Conservation (phyloP, 352 stramenopile genomes). For the Globisporangium rhizosaccharum region DNA sequence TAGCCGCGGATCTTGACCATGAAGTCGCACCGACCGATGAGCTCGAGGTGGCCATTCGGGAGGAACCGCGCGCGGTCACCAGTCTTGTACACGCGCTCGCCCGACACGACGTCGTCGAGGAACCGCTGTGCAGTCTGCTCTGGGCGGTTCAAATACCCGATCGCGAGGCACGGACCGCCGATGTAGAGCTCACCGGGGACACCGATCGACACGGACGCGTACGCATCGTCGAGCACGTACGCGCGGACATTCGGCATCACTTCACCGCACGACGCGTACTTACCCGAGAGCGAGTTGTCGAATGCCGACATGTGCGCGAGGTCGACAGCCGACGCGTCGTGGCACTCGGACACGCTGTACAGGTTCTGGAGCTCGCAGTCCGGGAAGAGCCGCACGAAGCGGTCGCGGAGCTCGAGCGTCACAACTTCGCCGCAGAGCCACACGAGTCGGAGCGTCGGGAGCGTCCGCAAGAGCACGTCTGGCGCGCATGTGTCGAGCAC, state of each 20-base stretch:
- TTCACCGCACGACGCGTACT: conserved; percentile 85
- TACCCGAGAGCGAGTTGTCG: conserved; percentile 67
- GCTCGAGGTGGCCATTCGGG: conserved; percentile 87
- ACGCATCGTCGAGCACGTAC: conserved; percentile 73
- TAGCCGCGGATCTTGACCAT: conserved; percentile 97
- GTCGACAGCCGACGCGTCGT: conserved; percentile 87
- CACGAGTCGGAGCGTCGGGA: conserved; percentile 80
- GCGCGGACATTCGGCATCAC: conserved; percentile 82
- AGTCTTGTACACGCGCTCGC: conserved; percentile 88
- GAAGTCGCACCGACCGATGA: conserved; percentile 92
- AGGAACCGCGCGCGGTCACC: conserved; percentile 90
- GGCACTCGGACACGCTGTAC: conserved; percentile 93
- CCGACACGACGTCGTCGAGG: conserved; percentile 54
- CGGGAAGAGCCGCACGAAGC: conserved; percentile 80
- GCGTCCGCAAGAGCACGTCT: conserved; percentile 44
- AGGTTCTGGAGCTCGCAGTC: conserved; percentile 88
- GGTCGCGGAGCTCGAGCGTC: conserved; percentile 83
- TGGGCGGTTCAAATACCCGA: conserved; percentile 79
- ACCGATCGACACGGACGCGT: conserved; percentile 54
- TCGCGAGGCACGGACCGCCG: conserved; percentile 75
- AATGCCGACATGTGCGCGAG: conserved; percentile 68
- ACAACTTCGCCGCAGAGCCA: conserved; percentile 93
- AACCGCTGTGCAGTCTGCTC: conserved; percentile 78
- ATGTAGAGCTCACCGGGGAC: conserved; percentile 84
- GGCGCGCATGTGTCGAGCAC: conserved; percentile 67